Conservation (phyloP, 768 basidiomycete species). For the Lentinula lateritia region DNA sequence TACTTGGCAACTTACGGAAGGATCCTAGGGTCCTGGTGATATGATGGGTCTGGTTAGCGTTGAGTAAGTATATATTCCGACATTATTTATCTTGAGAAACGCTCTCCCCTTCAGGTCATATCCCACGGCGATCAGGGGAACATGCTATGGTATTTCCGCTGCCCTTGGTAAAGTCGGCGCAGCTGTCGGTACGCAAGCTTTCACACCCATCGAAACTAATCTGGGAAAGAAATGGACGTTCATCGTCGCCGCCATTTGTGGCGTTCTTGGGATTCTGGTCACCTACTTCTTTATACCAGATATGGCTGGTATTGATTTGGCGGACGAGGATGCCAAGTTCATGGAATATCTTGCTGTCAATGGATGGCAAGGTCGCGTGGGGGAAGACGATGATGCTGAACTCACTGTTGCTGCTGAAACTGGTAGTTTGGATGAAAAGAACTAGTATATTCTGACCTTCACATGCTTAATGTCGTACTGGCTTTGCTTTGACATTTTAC, state of each 20-base stretch:
- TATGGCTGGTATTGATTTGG: slow-evolving; percentile 61
- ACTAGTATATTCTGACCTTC: not conserved
- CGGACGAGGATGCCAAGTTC: slow-evolving; percentile 60
- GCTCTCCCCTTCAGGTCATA: slow-evolving; percentile 37
- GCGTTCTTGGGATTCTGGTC: slow-evolving; percentile 54
- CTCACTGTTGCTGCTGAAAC: not conserved
- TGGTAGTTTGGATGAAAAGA: not conserved
- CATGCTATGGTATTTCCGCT: slow-evolving; percentile 65
- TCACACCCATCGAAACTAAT: slow-evolving; percentile 62
- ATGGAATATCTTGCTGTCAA: slow-evolving; percentile 53
- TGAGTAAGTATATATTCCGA: slow-evolving; percentile 39
- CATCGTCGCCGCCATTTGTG: slow-evolving; percentile 65
- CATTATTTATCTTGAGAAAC: not conserved
- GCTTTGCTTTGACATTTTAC: too few species aligned
- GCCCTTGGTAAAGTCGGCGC: slow-evolving; percentile 61
- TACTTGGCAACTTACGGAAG: not conserved
- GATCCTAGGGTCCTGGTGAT: slow-evolving; percentile 58
- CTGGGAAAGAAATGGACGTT: slow-evolving; percentile 72
- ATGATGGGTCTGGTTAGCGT: slow-evolving; percentile 64
- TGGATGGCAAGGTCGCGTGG: slow-evolving; percentile 62
- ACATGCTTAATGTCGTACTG: not conserved
- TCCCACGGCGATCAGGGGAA: slow-evolving; percentile 62
- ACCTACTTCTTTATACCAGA: slow-evolving; percentile 68
- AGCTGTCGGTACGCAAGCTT: slow-evolving; percentile 65
- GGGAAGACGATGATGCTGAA: slow-evolving; percentile 18